Conservation (phyloP, 768 basidiomycete species). For the Trametes cinnabarina region DNA sequence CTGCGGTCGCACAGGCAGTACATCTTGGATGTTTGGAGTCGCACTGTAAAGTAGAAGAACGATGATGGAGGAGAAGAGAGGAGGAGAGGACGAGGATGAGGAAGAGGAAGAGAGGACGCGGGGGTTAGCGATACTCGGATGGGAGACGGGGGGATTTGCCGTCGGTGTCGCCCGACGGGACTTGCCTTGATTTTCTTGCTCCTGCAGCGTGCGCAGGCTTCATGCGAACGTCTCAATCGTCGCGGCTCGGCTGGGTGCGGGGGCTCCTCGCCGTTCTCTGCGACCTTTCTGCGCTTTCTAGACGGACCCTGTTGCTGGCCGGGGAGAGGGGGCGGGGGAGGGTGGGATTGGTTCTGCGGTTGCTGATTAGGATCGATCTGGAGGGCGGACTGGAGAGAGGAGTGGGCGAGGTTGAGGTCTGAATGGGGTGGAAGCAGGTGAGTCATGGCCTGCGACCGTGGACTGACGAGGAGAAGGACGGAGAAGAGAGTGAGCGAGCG, state of each 20-base stretch:
- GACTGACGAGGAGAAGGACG: conserved; percentile 10
- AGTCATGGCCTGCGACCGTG: conserved; percentile 34
- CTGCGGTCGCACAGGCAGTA: conserved; percentile 79
- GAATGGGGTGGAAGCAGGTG: conserved; percentile 48
- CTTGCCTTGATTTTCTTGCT: conserved; percentile 90
- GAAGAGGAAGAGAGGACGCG: conserved; percentile 28
- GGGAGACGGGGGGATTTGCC: conserved; percentile 71
- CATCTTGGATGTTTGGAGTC: conserved; percentile 89
- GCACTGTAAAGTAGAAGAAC: conserved; percentile 63
- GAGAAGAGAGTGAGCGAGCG: conserved; percentile 2
- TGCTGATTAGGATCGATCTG: conserved; percentile 69
- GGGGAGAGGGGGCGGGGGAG: conserved; percentile 31
- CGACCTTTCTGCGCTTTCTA: conserved; percentile 57
- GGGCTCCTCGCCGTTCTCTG: conserved; percentile 54
- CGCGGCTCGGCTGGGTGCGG: conserved; percentile 66
- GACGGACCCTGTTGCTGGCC: conserved; percentile 21
- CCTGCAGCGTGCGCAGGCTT: conserved; percentile 90
- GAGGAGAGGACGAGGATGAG: conserved; percentile 13
- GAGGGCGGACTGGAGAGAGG: conserved; percentile 58
- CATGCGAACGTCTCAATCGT: conserved; percentile 82
- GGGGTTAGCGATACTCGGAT: conserved; percentile 32
- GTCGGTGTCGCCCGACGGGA: conserved; percentile 62
- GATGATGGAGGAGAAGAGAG: conserved; percentile 10
- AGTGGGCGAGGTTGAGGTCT: conserved; percentile 42
- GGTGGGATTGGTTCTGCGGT: conserved; percentile 40